Conservation (phyloP, 2,329 filamentous ascomycete genomes). For the Epichloe amarillans region DNA sequence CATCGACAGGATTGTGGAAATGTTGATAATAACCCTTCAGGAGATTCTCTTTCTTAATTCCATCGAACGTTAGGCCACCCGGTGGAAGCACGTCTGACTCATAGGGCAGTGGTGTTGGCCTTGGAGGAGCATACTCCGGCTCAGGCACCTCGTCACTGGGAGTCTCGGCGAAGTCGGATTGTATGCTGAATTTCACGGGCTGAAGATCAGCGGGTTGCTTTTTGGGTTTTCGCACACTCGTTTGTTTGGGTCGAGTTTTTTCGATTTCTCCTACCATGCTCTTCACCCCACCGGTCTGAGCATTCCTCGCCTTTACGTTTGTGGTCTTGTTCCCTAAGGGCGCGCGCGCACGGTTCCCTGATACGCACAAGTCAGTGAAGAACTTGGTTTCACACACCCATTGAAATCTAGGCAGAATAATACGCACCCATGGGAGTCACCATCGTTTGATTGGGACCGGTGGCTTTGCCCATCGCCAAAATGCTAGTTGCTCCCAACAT, state of each 20-base stretch:
- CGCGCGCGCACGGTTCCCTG: constrained; percentile 47
- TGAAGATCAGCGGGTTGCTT: constrained; percentile 39
- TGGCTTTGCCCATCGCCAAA: constrained; percentile 31
- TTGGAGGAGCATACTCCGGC: constrained; percentile 81
- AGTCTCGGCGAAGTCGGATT: constrained; percentile 35
- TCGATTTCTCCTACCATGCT: constrained; percentile 44
- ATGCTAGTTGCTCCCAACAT: constrained; percentile 41
- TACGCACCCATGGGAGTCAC: constrained; percentile 69
- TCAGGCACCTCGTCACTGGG: constrained; percentile 61
- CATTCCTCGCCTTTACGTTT: constrained; percentile 68
- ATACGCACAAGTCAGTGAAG: constrained; percentile 5
- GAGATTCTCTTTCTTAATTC: constrained; percentile 43
- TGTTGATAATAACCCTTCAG: constrained; percentile 48
- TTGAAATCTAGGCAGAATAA: not conserved
- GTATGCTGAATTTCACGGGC: constrained; percentile 48
- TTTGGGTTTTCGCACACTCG: constrained; percentile 44
- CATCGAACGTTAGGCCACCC: constrained; percentile 41
- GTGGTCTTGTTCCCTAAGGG: constrained; percentile 91
- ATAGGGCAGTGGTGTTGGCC: constrained; percentile 50
- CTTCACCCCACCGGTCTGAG: constrained; percentile 54
- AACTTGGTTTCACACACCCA: not conserved
- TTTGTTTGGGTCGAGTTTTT: constrained; percentile 45
- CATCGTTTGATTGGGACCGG: constrained; percentile 40
- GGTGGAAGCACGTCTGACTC: constrained; percentile 55
- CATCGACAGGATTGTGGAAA: constrained; percentile 50